phyloP scores from a whole-genome alignment of 768 basidiomycete species.

The Trametes punicea region DNA sequence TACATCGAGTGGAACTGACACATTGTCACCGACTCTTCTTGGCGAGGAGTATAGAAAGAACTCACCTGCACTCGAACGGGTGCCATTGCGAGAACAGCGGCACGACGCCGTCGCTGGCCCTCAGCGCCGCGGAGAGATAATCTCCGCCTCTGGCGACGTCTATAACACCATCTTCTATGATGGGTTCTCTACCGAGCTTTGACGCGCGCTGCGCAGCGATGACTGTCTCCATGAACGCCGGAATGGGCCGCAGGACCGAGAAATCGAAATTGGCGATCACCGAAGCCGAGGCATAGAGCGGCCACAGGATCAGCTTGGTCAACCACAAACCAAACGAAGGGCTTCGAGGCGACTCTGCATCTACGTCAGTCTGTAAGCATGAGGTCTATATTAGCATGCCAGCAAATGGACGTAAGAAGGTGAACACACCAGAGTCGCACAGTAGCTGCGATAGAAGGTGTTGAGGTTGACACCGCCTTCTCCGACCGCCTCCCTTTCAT shows the following conservation, averaged over 20 bases:
- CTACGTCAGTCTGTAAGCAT: background rate
- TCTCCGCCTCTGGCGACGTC: background rate
- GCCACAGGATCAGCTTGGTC: conserved; percentile 8
- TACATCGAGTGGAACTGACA: conserved; percentile 14
- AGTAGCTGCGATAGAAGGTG: conserved; percentile 44
- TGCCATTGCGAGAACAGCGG: conserved; percentile 52
- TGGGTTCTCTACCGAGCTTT: background rate
- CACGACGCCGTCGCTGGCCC: conserved; percentile 48
- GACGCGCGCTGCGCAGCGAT: background rate
- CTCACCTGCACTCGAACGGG: conserved; percentile 43
- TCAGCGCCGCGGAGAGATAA: conserved; percentile 13
- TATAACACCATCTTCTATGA: background rate
- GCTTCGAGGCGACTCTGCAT: background rate
- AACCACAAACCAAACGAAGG: background rate
- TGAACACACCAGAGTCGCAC: conserved; percentile 35
- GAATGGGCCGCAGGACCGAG: conserved; percentile 33
- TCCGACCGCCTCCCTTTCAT: conserved; percentile 36
- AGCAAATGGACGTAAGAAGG: background rate
- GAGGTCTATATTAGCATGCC: background rate
- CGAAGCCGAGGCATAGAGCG: conserved; percentile 30
- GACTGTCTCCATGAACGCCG: conserved; percentile 30
- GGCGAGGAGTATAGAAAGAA: background rate
- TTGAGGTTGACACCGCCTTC: conserved; percentile 37
- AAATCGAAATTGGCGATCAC: conserved; percentile 40
- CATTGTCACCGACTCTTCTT: background rate